These are phyloP conservation scores for Mycena capillaripes DNA, from an alignment of 768 basidiomycete species.

Conservation along the genomic window DNA sequence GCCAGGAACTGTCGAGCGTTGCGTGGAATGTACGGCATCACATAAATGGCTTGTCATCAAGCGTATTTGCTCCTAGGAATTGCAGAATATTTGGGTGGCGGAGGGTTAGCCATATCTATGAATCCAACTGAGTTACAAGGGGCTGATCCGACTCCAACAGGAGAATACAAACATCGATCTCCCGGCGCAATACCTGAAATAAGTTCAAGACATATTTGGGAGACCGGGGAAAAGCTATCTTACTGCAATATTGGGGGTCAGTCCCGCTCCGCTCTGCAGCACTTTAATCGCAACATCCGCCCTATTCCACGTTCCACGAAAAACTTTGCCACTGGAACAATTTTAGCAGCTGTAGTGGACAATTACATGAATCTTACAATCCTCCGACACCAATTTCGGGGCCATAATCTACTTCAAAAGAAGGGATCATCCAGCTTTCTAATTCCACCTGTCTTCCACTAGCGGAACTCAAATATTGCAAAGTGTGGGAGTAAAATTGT, in stretches of 20 bases:
- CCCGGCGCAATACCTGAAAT: constrained; percentile 19
- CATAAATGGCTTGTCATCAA: constrained; percentile 30
- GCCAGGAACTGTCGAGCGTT: constrained; percentile 9
- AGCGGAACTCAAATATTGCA: constrained; percentile 14
- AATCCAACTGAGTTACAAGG: no score
- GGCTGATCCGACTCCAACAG: no score
- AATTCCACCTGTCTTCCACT: constrained; percentile 26
- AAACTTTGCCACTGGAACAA: constrained; percentile 30
- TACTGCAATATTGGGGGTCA: constrained; percentile 22
- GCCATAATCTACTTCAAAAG: constrained; percentile 34
- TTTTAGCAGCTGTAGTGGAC: neutral
- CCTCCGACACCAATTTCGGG: constrained; percentile 32
- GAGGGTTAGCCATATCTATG: constrained; percentile 34
- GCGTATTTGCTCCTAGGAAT: constrained; percentile 31
- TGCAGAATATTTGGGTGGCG: constrained; percentile 33
- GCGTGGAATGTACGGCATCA: constrained; percentile 10
- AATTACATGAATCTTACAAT: constrained; percentile 19
- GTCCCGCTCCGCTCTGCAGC: constrained; percentile 15
- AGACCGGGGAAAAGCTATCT: neutral
- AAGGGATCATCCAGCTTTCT: constrained; percentile 35
- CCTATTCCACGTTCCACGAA: constrained; percentile 35
- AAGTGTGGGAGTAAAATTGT: constrained; percentile 26
- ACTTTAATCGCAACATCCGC: constrained; percentile 33
- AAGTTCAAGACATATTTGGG: neutral
- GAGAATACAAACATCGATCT: constrained; percentile 18